Conservation (phyloP, 2,329 filamentous ascomycete species). For the Aspergillus clavatus region DNA sequence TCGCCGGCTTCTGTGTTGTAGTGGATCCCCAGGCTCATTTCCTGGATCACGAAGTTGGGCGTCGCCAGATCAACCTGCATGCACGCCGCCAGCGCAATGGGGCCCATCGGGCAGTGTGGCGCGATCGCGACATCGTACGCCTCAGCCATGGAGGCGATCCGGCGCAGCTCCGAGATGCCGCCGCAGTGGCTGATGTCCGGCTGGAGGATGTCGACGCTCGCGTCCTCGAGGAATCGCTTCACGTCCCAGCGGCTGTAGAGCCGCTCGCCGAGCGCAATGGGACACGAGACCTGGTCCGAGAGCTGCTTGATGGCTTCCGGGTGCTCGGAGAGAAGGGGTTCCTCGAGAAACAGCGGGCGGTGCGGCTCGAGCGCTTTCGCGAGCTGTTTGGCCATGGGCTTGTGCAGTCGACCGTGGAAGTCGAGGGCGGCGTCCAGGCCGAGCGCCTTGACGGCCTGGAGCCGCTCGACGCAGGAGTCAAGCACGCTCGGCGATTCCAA, state of each 20-base stretch:
- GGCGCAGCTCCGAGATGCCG: constrained; percentile 65
- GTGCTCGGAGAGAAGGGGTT: constrained; percentile 67
- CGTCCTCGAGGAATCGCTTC: constrained; percentile 64
- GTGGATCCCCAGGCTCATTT: constrained; percentile 76
- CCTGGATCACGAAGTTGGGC: constrained; percentile 67
- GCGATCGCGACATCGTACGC: constrained; percentile 69
- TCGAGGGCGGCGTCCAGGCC: constrained; percentile 71
- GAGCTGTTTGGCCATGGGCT: constrained; percentile 76
- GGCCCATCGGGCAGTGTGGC: constrained; percentile 68
- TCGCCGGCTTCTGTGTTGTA: constrained; percentile 63
- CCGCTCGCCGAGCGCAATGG: constrained; percentile 68
- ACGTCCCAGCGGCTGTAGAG: constrained; percentile 70
- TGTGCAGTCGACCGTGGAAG: constrained; percentile 72
- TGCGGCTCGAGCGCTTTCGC: constrained; percentile 63
- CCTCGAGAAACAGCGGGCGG: constrained; percentile 69
- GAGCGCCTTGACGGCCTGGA: constrained; percentile 63
- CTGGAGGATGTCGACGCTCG: constrained; percentile 66
- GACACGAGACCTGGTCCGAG: constrained; percentile 52
- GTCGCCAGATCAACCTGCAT: constrained; percentile 60
- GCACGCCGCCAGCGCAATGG: constrained; percentile 66
- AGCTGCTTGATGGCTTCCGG: constrained; percentile 61
- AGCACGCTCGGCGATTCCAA: constrained; percentile 65
- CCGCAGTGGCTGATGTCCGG: constrained; percentile 68
- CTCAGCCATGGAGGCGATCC: constrained; percentile 67
- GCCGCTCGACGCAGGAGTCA: constrained; percentile 59